Evolutionary conservation across 805 yeast species (phyloP), one percentile per base, ranked within the genome.

Genomic region (Saturnispora hagleri): DNA sequence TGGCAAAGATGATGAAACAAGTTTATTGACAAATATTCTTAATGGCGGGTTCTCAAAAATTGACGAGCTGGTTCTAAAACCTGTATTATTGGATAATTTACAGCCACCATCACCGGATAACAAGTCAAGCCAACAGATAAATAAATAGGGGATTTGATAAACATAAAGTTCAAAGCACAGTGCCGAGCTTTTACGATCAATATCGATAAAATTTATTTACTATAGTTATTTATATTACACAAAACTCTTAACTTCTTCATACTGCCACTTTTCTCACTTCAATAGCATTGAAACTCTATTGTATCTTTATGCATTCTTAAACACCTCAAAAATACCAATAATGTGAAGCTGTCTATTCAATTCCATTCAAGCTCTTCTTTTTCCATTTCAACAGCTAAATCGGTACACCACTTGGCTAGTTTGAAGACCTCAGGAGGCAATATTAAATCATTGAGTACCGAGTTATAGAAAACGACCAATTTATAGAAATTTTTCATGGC

Each of bases 61-160:
- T 63, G 99, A 93, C 64, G 97, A 93, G 60, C 88, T 88, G 63
- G 93, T 93, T 22, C 73, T 93, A 60, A 90, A 90, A 66, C 97
- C 97, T 1, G 96, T 89, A 0, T 75, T 91, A 50, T 74, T 90
- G 53, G 98, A 91, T 60, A 73, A 71, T 54, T 48, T 71, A 46
- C 22, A 38, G 13, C 24, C 42, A 8, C 44, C 44, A 22, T 41
- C 27, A 12, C 13, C 44, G 1, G 51, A 51, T 24, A 22, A 43
- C 46, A 28, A 43, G 35, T 35, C 34, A 35, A 44, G 17, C 35
- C 35, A 31, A 12, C 36, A 44, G 33, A 12, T 28, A 44, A 12
- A 18, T 9, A 38, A 38, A 18, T 38, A 38, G 22, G 12, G 15
- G 34, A 18, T 38, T 38, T 38, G 22, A 9, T 18, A 12, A 18